Percentiles rank a stretch among this genome's conserved stretches.
phyloP scores from a whole-genome alignment of 805 yeast genomes.

The Kodamaea restingae region DNA sequence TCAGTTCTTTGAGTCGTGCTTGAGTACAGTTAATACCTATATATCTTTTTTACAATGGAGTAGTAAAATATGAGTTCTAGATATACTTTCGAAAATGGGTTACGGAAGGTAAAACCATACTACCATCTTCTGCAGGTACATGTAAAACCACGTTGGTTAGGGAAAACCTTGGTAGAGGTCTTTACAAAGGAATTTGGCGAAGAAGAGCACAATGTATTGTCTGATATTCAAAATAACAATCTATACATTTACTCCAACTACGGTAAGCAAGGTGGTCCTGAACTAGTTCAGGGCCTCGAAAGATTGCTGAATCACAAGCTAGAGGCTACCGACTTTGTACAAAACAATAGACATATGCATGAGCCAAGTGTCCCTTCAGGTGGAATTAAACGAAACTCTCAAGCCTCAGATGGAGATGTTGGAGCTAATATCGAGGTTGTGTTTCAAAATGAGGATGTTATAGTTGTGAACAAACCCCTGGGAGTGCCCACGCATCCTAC shows the following conservation, averaged over 20 bases:
- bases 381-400: no score
- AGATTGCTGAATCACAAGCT: slow-evolving; percentile 6
- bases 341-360: slow-evolving; percentile 38
- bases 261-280: slow-evolving; percentile 17
- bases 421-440: slow-evolving; percentile 20
- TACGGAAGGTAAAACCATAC: slow-evolving; percentile 36
- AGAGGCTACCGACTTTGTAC: slow-evolving; percentile 17
- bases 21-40: neutral
- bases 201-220: slow-evolving; percentile 16
- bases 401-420: slow-evolving; percentile 7
- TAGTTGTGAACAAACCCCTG: slow-evolving; percentile 49
- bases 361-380: slow-evolving; percentile 37
- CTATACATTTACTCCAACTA: slow-evolving; percentile 23
- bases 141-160: slow-evolving; percentile 39
- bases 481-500: slow-evolving; percentile 57
- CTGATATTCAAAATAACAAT: slow-evolving; percentile 21
- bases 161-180: slow-evolving; percentile 28
- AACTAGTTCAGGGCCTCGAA: slow-evolving; percentile 20
- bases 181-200: slow-evolving; percentile 35
- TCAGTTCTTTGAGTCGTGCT: neutral
- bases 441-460: slow-evolving; percentile 30
- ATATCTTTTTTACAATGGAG: neutral
- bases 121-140: slow-evolving; percentile 27
- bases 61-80: slow-evolving; percentile 1
- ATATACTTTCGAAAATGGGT: slow-evolving; percentile 22